Percentiles rank a stretch among this genome's conserved stretches.
These are phyloP conservation scores for Kwoniella shivajii DNA, from an alignment of 1,284 basidiomycete genomes.

Conservation along the genomic window DNA sequence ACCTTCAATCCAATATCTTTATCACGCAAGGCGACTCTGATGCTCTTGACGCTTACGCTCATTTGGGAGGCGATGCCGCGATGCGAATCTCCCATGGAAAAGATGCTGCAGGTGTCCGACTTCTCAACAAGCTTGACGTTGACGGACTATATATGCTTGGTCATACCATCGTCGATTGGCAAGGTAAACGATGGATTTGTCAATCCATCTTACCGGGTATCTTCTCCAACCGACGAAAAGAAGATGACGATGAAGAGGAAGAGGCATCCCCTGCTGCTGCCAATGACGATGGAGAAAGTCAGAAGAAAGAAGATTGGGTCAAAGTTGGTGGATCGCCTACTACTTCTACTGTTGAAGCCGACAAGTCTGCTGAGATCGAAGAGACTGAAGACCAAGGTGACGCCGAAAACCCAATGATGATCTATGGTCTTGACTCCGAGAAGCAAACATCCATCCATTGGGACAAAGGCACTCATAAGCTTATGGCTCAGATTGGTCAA, in stretches of 20 bases:
- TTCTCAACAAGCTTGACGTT: conserved; percentile 62
- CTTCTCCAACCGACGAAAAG: conserved; percentile 55
- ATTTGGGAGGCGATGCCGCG: conserved; percentile 62
- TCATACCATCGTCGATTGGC: conserved; percentile 62
- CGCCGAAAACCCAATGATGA: conserved; percentile 56
- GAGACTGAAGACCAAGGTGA: conserved; percentile 22
- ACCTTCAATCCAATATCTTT: conserved; percentile 62
- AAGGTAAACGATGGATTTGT: conserved; percentile 62
- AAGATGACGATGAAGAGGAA: conserved; percentile 37
- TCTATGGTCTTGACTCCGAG: conserved; percentile 62
- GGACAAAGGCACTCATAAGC: conserved; percentile 57
- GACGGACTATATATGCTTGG: conserved; percentile 82
- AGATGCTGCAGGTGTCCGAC: conserved; percentile 60
- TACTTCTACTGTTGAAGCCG: conserved; percentile 70
- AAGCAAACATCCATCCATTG: conserved; percentile 55
- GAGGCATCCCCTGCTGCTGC: conserved; percentile 32
- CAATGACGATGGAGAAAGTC: conserved; percentile 28
- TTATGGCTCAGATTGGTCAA: conserved; percentile 58
- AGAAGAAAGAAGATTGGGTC: conserved; percentile 52
- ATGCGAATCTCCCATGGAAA: conserved; percentile 61
- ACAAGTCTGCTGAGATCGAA: conserved; percentile 56
- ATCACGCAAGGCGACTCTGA: conserved; percentile 60
- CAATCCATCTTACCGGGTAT: conserved; percentile 63
- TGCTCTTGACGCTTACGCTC: conserved; percentile 59
- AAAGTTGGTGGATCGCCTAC: conserved; percentile 65